Conservation (phyloP, 331 rosid genomes). For the Quercus lobata region DNA sequence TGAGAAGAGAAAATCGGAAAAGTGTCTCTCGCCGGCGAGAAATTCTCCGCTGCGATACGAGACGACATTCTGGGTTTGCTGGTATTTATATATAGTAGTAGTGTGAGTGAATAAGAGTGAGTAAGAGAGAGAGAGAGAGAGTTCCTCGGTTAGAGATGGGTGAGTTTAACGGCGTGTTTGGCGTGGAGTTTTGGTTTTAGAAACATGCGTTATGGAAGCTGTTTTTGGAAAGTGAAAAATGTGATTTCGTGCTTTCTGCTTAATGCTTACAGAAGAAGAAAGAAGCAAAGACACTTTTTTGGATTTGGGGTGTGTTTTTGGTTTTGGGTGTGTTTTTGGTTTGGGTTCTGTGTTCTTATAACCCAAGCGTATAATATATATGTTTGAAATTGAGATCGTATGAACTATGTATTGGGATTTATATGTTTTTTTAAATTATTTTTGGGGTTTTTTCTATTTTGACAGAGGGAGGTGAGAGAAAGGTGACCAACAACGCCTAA, state of each 20-base stretch:
- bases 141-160: neutral
- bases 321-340: slow-evolving; percentile 3
- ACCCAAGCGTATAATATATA: neutral
- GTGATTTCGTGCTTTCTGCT: no score
- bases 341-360: neutral
- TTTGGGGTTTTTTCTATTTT: neutral
- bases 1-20: slow-evolving; percentile 15
- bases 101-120: no score
- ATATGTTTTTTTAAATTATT: neutral
- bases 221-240: no score
- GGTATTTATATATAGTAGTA: no score
- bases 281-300: no score
- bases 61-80: slow-evolving; percentile 15
- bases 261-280: no score
- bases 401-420: slow-evolving; percentile 4
- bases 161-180: slow-evolving; percentile 1
- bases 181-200: neutral
- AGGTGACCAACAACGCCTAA: slow-evolving; percentile 87
- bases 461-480: slow-evolving; percentile 40
- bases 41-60: slow-evolving; percentile 49
- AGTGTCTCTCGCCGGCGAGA: slow-evolving; percentile 23
- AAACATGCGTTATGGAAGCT: neutral
- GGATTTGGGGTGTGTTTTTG: neutral
- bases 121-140: neutral
- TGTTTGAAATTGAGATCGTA: no score